Evolutionary conservation across 805 yeast genomes (phyloP).

Genomic region (Ogataea glucozyma): DNA sequence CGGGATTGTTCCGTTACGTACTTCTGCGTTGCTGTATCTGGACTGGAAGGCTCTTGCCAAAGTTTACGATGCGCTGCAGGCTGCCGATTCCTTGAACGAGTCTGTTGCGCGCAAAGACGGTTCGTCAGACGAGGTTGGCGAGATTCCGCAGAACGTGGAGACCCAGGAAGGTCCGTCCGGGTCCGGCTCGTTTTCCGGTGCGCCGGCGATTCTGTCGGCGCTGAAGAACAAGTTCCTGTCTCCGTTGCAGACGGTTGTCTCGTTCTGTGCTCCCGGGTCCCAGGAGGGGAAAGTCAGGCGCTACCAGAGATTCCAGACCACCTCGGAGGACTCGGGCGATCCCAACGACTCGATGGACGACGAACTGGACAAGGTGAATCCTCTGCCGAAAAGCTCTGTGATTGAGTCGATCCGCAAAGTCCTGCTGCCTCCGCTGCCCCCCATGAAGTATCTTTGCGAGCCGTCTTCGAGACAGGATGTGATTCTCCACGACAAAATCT

Average conservation of each 20-base stretch:
- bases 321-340: too few species aligned
- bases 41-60: slow-evolving; percentile 77
- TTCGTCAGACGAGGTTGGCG: slow-evolving; percentile 24
- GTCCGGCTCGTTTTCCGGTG: too few species aligned
- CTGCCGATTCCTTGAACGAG: slow-evolving; percentile 14
- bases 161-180: neutral
- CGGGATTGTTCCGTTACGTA: slow-evolving; percentile 93
- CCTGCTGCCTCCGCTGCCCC: slow-evolving; percentile 79
- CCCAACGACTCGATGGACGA: slow-evolving; percentile 15
- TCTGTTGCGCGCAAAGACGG: neutral
- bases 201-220: slow-evolving; percentile 14
- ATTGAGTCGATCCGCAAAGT: slow-evolving; percentile 76
- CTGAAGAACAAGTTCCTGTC: slow-evolving; percentile 28
- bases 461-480: slow-evolving; percentile 62
- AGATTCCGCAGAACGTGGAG: slow-evolving; percentile 34
- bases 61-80: slow-evolving; percentile 38
- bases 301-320: slow-evolving; percentile 37
- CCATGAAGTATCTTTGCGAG: slow-evolving; percentile 61
- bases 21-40: slow-evolving; percentile 79
- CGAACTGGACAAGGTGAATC: slow-evolving; percentile 18
- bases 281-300: slow-evolving; percentile 20
- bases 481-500: slow-evolving; percentile 81
- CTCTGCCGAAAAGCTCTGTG: slow-evolving; percentile 72
- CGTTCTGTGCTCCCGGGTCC: slow-evolving; percentile 42
- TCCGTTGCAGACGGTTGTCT: slow-evolving; percentile 48